Percentiles rank a stretch among this genome's conserved stretches.
Conservation (phyloP, 306 rosid species). For the Begonia loranthoides region DNA sequence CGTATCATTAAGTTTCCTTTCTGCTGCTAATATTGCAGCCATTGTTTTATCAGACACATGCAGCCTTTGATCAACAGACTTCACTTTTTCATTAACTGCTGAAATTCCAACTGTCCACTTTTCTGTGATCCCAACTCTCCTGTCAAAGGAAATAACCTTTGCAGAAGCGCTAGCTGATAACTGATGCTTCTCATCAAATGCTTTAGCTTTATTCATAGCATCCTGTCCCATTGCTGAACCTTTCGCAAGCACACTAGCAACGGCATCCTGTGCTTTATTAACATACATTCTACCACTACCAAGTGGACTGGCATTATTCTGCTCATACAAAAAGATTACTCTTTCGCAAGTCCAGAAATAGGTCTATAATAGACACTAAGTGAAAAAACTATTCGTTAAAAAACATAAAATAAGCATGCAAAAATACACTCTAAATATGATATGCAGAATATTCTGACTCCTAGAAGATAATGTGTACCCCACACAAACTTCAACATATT, state of each 20-base stretch:
- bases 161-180: conserved; percentile 79
- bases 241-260: conserved; percentile 56
- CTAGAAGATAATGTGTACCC: too few relatives aligned
- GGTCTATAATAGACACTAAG: too few relatives aligned
- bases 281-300: conserved; percentile 52
- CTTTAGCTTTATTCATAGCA: conserved; percentile 82
- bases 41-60: conserved; percentile 86
- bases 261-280: conserved; percentile 68
- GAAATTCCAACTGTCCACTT: conserved; percentile 72
- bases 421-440: too few relatives aligned
- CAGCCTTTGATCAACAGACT: conserved; percentile 71
- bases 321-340: conserved; percentile 6
- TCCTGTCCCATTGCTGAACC: conserved; percentile 85
- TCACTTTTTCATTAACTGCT: conserved; percentile 80
- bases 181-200: conserved; percentile 90
- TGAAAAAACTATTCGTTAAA: too few relatives aligned
- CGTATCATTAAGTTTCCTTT: conserved; percentile 74
- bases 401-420: too few relatives aligned
- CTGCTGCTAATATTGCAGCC: conserved; percentile 84
- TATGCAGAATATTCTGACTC: too few relatives aligned
- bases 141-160: conserved; percentile 69
- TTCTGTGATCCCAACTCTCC: conserved; percentile 69
- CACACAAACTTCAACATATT: too few relatives aligned
- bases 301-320: conserved; percentile 28
- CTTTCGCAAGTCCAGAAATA: too few relatives aligned